These are phyloP conservation scores for Cladophialophora carrionii DNA, from an alignment of 2,329 filamentous ascomycete species.

Conservation along the genomic window DNA sequence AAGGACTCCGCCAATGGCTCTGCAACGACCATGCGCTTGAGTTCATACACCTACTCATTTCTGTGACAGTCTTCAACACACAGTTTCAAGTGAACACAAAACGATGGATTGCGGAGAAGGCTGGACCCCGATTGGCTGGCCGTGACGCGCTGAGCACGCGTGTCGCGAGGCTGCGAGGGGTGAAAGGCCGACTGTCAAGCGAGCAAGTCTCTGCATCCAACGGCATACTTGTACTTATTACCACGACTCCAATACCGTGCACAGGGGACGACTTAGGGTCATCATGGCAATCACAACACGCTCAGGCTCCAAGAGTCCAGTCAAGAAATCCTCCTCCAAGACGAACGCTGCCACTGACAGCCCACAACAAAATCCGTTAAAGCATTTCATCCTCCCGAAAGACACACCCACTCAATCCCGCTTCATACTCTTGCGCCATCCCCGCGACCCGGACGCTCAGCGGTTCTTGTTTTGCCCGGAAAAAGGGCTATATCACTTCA, in stretches of 20 bases:
- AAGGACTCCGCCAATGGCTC: too few relatives aligned
- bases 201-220: background rate
- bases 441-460: slow-evolving; percentile 52
- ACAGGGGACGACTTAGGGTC: background rate
- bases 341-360: background rate
- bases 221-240: background rate
- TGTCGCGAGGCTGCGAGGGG: background rate
- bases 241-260: too few relatives aligned
- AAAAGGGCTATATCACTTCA: slow-evolving; percentile 65
- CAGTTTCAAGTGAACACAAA: background rate
- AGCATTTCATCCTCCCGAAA: slow-evolving; percentile 62
- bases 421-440: slow-evolving; percentile 60
- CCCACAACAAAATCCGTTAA: slow-evolving; percentile 46
- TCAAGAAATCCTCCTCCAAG: slow-evolving; percentile 27
- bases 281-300: slow-evolving; percentile 32
- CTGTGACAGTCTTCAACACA: background rate
- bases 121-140: slow-evolving; percentile 27
- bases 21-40: too few relatives aligned
- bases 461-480: slow-evolving; percentile 64
- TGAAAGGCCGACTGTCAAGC: background rate
- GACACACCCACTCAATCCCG: slow-evolving; percentile 56
- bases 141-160: slow-evolving; percentile 21
- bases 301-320: slow-evolving; percentile 33
- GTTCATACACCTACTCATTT: background rate
- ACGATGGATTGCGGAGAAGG: slow-evolving; percentile 14